Conservation (phyloP, 1,284 basidiomycete genomes). For the Cryptococcus neoformans region DNA sequence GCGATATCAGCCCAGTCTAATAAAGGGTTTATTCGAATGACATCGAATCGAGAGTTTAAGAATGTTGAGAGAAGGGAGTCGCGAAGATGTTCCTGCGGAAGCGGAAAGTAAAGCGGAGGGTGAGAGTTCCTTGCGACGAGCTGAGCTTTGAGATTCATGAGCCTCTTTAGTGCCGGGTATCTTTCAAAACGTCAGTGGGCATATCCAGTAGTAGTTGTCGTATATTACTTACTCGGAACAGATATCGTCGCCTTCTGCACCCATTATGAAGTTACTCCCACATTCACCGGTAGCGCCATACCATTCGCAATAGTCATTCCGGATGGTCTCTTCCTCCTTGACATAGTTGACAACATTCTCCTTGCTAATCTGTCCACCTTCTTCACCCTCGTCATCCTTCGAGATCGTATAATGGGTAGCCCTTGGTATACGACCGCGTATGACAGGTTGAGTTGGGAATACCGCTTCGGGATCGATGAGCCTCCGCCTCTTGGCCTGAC, state of each 20-base stretch:
- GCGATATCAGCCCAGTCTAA: constrained; percentile 81
- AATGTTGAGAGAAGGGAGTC: constrained; percentile 7
- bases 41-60: constrained; percentile 66
- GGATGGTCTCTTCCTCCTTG: constrained; percentile 19
- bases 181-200: constrained; percentile 49
- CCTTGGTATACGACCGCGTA: not conserved
- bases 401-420: not conserved
- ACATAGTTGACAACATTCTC: constrained; percentile 15
- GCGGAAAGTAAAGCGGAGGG: constrained; percentile 36
- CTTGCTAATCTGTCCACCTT: constrained; percentile 5
- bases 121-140: constrained; percentile 35
- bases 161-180: constrained; percentile 83
- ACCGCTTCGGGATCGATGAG: constrained; percentile 51
- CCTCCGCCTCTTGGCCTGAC: constrained; percentile 51
- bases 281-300: constrained; percentile 88
- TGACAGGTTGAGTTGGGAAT: constrained; percentile 53
- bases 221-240: constrained; percentile 78
- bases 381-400: not conserved
- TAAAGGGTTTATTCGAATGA: constrained; percentile 88
- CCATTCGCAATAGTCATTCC: constrained; percentile 65
- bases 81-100: constrained; percentile 9
- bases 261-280: constrained; percentile 87
- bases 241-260: constrained; percentile 75
- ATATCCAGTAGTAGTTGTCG: not conserved
- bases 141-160: constrained; percentile 70